Conservation (phyloP, 192 early-diverging fungal genomes). For the Spinellus fusiger region DNA sequence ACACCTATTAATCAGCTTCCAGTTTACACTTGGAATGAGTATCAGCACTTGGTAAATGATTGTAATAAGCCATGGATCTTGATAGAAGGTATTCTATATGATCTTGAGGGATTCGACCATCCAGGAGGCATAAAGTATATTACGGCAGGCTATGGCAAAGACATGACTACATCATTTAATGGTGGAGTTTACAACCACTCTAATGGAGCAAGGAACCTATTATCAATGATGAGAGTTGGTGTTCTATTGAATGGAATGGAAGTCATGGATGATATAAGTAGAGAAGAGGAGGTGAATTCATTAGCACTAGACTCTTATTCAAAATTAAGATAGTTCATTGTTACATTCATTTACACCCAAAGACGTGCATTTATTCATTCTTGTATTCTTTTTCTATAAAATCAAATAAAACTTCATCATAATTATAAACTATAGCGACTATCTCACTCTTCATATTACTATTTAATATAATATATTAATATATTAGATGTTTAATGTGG, state of each 20-base stretch:
- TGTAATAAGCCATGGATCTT: conserved; percentile 72
- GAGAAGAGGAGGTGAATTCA: background rate
- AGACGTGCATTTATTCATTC: background rate
- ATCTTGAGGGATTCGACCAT: conserved; percentile 81
- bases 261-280: no score
- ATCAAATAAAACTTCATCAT: background rate
- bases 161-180: conserved; percentile 81
- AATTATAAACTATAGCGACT: background rate
- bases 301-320: background rate
- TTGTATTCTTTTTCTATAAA: background rate
- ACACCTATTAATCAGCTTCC: conserved; percentile 63
- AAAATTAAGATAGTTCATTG: background rate
- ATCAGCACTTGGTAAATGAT: conserved; percentile 54
- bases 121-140: conserved; percentile 82
- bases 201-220: conserved; percentile 81
- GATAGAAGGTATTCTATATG: conserved; percentile 80
- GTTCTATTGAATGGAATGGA: conserved; percentile 51
- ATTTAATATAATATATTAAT: no score
- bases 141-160: conserved; percentile 69
- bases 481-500: no score
- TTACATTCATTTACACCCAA: background rate
- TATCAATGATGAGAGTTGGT: conserved; percentile 68
- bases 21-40: conserved; percentile 59
- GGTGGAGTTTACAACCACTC: conserved; percentile 88
- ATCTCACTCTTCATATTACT: no score